A percentile compares a stretch with the other conserved stretches of the same genome.
Conservation (phyloP, 2,329 filamentous ascomycete genomes). For the Paecilomyces sp. region DNA sequence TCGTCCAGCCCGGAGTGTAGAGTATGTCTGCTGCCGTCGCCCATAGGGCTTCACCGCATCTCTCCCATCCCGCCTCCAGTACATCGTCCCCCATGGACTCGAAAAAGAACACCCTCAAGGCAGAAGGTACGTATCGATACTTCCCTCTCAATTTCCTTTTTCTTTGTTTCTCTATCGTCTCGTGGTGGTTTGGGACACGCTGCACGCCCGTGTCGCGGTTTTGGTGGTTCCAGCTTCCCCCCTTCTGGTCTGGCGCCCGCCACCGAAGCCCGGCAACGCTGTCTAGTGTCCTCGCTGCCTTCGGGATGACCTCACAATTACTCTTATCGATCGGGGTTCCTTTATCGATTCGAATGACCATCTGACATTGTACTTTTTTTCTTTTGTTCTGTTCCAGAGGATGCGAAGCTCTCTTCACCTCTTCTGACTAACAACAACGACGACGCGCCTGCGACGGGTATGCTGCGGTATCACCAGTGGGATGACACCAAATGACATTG, state of each 20-base stretch:
- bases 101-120: slow-evolving; percentile 31
- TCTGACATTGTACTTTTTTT: background rate
- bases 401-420: slow-evolving; percentile 2
- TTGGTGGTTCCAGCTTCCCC: slow-evolving; percentile 9
- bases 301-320: slow-evolving; percentile 10
- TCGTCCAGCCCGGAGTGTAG: slow-evolving; percentile 3
- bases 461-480: slow-evolving; percentile 8
- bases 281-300: slow-evolving; percentile 1
- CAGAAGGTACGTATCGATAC: slow-evolving; percentile 29
- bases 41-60: slow-evolving; percentile 25
- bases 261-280: slow-evolving; percentile 13
- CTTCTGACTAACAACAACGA: background rate
- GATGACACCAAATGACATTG: background rate
- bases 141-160: slow-evolving; percentile 7
- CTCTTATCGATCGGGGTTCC: slow-evolving; percentile 7
- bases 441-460: background rate
- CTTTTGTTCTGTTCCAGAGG: background rate
- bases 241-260: slow-evolving; percentile 23
- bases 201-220: slow-evolving; percentile 6
- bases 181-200: no score
- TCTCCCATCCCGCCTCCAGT: slow-evolving; percentile 19
- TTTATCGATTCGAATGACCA: slow-evolving; percentile 2
- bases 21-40: slow-evolving; percentile 35
- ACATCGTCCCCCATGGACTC: slow-evolving; percentile 37
- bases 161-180: background rate